These are phyloP conservation scores for Backusella luteola DNA, from an alignment of 192 early-diverging fungal genomes.

Conservation along the genomic window DNA sequence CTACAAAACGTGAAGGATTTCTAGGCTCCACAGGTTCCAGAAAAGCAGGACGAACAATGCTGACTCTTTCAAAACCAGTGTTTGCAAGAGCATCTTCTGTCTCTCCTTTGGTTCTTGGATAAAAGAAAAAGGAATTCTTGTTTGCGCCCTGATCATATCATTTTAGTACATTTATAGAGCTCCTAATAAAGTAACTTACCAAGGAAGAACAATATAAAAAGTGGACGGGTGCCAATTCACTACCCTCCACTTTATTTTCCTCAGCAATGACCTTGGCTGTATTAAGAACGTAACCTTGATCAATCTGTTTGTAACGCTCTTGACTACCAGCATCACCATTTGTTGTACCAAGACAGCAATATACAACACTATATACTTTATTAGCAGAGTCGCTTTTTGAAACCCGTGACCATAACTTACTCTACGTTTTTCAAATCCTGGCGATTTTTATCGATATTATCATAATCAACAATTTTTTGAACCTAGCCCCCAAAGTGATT, in stretches of 20 bases:
- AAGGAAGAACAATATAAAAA: slow-evolving; percentile 50
- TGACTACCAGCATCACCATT: slow-evolving; percentile 59
- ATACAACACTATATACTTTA: slow-evolving; percentile 50
- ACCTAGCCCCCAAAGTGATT: slow-evolving; percentile 24
- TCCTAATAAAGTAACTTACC: slow-evolving; percentile 16
- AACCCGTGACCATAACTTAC: slow-evolving; percentile 26
- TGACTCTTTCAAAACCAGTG: slow-evolving; percentile 61
- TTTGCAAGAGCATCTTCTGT: slow-evolving; percentile 64
- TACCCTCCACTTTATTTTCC: slow-evolving; percentile 40
- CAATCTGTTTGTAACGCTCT: slow-evolving; percentile 70
- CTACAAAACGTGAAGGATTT: not conserved
- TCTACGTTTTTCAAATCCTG: slow-evolving; percentile 42
- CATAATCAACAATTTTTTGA: slow-evolving; percentile 73
- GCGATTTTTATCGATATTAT: slow-evolving; percentile 53
- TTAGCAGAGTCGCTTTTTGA: not conserved
- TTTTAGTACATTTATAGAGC: not conserved
- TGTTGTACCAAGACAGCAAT: slow-evolving; percentile 75
- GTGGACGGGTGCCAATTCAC: slow-evolving; percentile 39
- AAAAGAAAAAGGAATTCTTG: slow-evolving; percentile 61
- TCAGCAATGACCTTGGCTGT: slow-evolving; percentile 59
- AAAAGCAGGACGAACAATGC: slow-evolving; percentile 62
- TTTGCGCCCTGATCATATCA: slow-evolving; percentile 61
- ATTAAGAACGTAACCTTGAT: slow-evolving; percentile 74
- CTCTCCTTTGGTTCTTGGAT: slow-evolving; percentile 71
- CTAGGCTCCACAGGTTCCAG: slow-evolving; percentile 48